Base-by-base conservation (phyloP, 2,329 filamentous ascomycete genomes). In the Diaporthe caulivora region DNA sequence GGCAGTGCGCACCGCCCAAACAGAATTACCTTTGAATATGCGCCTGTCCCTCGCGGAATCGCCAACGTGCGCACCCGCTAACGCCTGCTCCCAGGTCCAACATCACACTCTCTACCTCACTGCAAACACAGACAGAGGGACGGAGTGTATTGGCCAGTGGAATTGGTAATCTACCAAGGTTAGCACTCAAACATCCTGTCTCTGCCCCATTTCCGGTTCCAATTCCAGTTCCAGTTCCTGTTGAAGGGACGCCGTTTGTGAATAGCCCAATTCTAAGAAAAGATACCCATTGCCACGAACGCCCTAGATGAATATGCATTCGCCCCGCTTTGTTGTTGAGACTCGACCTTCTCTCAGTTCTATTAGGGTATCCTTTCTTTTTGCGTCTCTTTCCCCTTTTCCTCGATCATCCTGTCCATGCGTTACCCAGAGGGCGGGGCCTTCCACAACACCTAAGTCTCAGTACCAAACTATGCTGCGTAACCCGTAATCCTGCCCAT, bases 261-360 rank as follows among this genome's bases (percentile, higher is more conserved):
- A 54, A 65, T 44, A 44, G 34, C 65, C 15, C 70, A 21, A 31
- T 42, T 51, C 40, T 47, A 34, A 72, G 34, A 67, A 72, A 65
- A 72, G 60, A 67, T 57, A 54, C 49, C 62, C 67, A 54, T 40
- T 40, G 55, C 73, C 71, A 70, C 54, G 65, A 73, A 73, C 73
- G 71, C 71, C 73, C 67, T 71, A 73, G 70, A 73, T 71, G 73
- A 70, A 71, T 73, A 68, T 68, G 60, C 49, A 57, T 73, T 62
- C 60, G 54, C 49, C 64, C 62, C 62, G 47, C 37, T 40, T 67
- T 53, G 47, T 3, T 53, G 18, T 42, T 49, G 44, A 34, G 40
- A 64, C 55, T 37, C 26, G 53, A 62, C 42, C 29, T 54, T 68
- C 24, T 51, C 44, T 71, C 17, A 11, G 26, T 57, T 62, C 58